Evolutionary conservation across 1,139 yeast species (phyloP), one percentile per base, ranked within the genome.

Genomic region (Geotrichum candidum): DNA sequence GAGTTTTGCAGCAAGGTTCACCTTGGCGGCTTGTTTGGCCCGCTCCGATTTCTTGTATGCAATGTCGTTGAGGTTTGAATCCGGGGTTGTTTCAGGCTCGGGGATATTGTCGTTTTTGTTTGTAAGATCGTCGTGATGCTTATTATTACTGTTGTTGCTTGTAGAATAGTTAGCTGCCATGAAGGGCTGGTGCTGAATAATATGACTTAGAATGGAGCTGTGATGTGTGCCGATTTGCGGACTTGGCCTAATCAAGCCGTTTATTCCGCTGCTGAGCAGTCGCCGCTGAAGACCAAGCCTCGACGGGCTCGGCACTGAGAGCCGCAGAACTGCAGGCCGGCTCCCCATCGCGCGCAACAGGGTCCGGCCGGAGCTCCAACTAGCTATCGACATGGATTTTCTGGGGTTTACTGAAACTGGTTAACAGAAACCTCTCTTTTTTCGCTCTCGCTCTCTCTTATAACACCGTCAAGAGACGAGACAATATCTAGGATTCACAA

Each of bases 1-100:
- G 48, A 76, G 69, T 58, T 70, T 69, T 3, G 78, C 75, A 15
- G 75, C 62, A 58, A 74, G 65, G 63, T 75, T 72, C 51, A 74
- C 69, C 61, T 72, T 64, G 35, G 74, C 69, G 15, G 77, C 77
- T 58, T 68, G 69, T 54, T 65, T 65, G 3, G 77, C 77, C 25
- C 68, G 65, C 57, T 72, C 74, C 1, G 73, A 65, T 50, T 67
- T 64, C 31, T 65, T 60, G 53, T 57, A 57, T 25, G 56, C 60
- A 15, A 57, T 51, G 10, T 60, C 57, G 18, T 27, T 6, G 31
- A 27, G 31, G 31, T 27, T 27, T 27, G 6, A 27, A 27, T 4
- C 31, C 6, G 31, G 31, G 31, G 6, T 27, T 27, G 18, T 18
- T 10, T 35, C 45, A 6, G n/a, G 6, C 6, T 7, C 22, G 7